A percentile compares a stretch with the other conserved stretches of the same genome.
Conservation (phyloP, 768 basidiomycete species). For the Mycena sanguinolenta region DNA sequence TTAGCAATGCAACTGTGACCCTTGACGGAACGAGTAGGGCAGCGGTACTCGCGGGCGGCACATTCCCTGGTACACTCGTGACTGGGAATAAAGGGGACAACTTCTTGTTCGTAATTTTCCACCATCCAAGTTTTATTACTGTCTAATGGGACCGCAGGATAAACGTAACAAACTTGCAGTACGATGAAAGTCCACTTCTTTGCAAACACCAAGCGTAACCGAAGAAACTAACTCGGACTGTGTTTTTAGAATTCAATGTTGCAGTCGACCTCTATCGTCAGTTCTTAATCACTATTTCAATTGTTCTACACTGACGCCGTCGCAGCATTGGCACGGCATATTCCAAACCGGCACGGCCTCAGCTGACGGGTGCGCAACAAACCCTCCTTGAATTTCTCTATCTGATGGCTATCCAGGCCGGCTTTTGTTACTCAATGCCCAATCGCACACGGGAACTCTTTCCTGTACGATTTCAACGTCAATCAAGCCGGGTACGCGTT, state of each 20-base stretch:
- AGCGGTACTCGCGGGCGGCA: conserved; percentile 47
- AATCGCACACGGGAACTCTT: conserved; percentile 52
- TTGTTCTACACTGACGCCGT: neutral
- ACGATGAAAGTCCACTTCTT: too few species aligned
- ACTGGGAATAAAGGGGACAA: conserved; percentile 54
- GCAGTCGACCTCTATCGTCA: conserved; percentile 56
- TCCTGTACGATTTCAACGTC: conserved; percentile 56
- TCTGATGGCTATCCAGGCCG: conserved; percentile 40
- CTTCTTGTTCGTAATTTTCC: conserved; percentile 39
- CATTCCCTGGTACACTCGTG: conserved; percentile 51
- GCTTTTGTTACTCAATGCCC: conserved; percentile 61
- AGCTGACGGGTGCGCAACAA: conserved; percentile 44
- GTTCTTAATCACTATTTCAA: conserved; percentile 15
- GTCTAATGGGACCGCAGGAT: conserved; percentile 36
- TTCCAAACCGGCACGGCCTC: conserved; percentile 49
- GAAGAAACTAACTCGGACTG: too few species aligned
- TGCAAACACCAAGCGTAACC: too few species aligned
- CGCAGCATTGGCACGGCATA: conserved; percentile 52
- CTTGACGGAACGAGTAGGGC: conserved; percentile 6
- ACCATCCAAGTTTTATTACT: neutral
- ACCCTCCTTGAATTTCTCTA: neutral
- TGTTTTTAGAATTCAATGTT: too few species aligned
- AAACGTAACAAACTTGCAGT: conserved; percentile 56
- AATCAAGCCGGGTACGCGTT: conserved; percentile 12
- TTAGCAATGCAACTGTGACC: conserved; percentile 3